Evolutionary conservation across 768 basidiomycete species (phyloP).

Genomic region (Mycena venus): DNA sequence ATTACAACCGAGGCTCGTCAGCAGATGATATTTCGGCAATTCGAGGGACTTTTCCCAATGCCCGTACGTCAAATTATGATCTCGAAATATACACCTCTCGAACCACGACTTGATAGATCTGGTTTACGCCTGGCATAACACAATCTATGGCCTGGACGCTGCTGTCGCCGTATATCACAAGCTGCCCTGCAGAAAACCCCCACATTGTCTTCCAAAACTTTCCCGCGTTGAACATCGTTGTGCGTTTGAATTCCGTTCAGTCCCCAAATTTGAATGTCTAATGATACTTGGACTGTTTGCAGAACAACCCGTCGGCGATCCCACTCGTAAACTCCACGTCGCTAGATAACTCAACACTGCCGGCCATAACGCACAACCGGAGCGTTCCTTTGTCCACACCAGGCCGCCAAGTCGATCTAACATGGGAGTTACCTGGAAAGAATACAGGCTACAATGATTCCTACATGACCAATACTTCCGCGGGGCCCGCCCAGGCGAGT

Average conservation of each 20-base stretch:
- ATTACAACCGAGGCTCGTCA: conserved; percentile 76
- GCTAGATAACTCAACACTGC: conserved; percentile 52
- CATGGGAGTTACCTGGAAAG: conserved; percentile 71
- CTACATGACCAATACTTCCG: conserved; percentile 65
- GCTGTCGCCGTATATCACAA: conserved; percentile 63
- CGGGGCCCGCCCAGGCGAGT: conserved; percentile 56
- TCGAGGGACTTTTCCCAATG: conserved; percentile 73
- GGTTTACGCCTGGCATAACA: conserved; percentile 69
- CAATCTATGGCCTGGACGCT: conserved; percentile 76
- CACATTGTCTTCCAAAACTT: conserved; percentile 67
- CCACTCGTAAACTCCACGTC: conserved; percentile 36
- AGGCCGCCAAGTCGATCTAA: conserved; percentile 59
- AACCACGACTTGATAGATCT: conserved; percentile 39
- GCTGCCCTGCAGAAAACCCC: conserved; percentile 68
- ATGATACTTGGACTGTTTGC: background rate
- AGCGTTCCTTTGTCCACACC: conserved; percentile 59
- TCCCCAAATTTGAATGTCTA: background rate
- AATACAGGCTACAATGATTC: conserved; percentile 61
- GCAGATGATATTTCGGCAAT: conserved; percentile 76
- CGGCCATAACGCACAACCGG: conserved; percentile 69
- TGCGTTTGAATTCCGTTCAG: conserved; percentile 40
- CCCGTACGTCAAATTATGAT: conserved; percentile 46
- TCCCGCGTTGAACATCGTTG: conserved; percentile 64
- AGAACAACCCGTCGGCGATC: conserved; percentile 51
- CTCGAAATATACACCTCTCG: background rate